These are phyloP conservation scores for Pseudopyricularia cyperi DNA, from an alignment of 2,329 filamentous ascomycete genomes.

Conservation along the genomic window DNA sequence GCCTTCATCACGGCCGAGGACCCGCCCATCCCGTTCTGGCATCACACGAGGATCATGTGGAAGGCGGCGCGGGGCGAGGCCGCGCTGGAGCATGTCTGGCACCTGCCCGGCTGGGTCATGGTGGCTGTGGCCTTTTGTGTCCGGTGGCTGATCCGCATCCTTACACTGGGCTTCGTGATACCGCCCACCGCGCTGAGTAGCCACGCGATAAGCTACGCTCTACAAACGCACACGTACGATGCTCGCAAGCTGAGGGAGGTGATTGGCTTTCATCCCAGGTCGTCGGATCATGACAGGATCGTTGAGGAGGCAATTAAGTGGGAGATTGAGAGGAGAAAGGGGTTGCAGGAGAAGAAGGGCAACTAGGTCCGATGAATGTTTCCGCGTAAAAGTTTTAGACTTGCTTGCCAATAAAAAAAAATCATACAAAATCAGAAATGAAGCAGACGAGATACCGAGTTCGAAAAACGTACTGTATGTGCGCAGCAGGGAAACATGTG, in stretches of 20 bases:
- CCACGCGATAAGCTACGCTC: slow-evolving; percentile 11
- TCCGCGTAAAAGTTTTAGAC: too few relatives aligned
- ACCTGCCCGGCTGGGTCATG: slow-evolving; percentile 15
- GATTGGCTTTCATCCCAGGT: slow-evolving; percentile 8
- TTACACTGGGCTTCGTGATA: slow-evolving; percentile 12
- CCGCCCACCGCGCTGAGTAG: slow-evolving; percentile 12
- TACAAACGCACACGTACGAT: slow-evolving; percentile 9
- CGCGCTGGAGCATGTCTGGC: slow-evolving; percentile 1
- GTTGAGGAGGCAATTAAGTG: slow-evolving; percentile 7
- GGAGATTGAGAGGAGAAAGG: slow-evolving; percentile 5
- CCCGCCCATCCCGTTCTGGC: slow-evolving; percentile 16
- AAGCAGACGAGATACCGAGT: too few relatives aligned
- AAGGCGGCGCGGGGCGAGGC: slow-evolving; percentile 7
- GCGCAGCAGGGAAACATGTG: too few relatives aligned
- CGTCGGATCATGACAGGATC: slow-evolving; percentile 6
- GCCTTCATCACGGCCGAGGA: slow-evolving; percentile 23
- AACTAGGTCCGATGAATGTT: not conserved
- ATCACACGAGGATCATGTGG: slow-evolving; percentile 15
- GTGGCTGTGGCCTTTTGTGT: slow-evolving; percentile 4
- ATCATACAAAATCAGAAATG: too few relatives aligned
- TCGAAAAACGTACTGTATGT: too few relatives aligned
- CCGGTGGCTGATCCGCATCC: slow-evolving; percentile 11
- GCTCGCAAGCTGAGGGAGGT: slow-evolving; percentile 7
- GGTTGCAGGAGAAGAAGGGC: not conserved
- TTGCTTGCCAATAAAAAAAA: too few relatives aligned